Percentiles rank a stretch among this genome's conserved stretches.
These are phyloP conservation scores for Eimeria mitis DNA, from an alignment of 169 alveolate genomes.

Conservation along the genomic window DNA sequence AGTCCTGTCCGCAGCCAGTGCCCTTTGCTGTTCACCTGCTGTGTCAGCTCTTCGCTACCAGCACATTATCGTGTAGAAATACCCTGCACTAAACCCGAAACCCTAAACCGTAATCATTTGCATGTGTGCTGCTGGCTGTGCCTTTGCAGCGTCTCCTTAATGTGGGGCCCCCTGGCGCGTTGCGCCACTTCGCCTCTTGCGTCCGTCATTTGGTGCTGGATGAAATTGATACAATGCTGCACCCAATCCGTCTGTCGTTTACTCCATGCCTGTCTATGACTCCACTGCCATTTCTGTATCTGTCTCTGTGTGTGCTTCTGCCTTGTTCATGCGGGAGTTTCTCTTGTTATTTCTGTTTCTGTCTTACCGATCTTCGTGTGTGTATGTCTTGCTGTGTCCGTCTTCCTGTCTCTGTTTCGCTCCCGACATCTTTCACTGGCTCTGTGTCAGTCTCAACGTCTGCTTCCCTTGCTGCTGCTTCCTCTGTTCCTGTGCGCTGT, in stretches of 20 bases:
- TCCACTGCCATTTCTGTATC: neutral
- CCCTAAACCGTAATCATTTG: neutral
- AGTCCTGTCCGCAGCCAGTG: neutral
- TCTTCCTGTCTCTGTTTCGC: neutral
- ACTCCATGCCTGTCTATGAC: neutral
- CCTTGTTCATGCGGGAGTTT: neutral
- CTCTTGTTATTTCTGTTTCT: neutral
- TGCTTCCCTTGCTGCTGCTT: neutral
- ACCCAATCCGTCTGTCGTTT: slow-evolving; percentile 34
- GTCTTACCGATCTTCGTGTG: neutral
- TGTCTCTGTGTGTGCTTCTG: neutral
- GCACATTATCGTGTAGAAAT: neutral
- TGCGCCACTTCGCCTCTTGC: slow-evolving; percentile 11
- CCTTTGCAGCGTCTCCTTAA: slow-evolving; percentile 30
- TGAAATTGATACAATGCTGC: slow-evolving; percentile 40
- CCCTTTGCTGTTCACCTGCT: neutral
- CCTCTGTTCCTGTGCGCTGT: neutral
- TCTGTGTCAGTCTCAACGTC: too few relatives aligned
- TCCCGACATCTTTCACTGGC: too few relatives aligned
- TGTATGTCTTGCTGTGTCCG: neutral
- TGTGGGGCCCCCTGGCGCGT: slow-evolving; percentile 33
- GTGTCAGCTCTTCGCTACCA: neutral
- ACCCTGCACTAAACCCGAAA: neutral
- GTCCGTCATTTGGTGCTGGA: slow-evolving; percentile 50
- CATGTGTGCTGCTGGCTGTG: neutral